Percentiles rank a stretch among this genome's conserved stretches.
These are phyloP conservation scores for Sugiyamaella sp. DNA, from an alignment of 1,139 yeast species.

Conservation along the genomic window DNA sequence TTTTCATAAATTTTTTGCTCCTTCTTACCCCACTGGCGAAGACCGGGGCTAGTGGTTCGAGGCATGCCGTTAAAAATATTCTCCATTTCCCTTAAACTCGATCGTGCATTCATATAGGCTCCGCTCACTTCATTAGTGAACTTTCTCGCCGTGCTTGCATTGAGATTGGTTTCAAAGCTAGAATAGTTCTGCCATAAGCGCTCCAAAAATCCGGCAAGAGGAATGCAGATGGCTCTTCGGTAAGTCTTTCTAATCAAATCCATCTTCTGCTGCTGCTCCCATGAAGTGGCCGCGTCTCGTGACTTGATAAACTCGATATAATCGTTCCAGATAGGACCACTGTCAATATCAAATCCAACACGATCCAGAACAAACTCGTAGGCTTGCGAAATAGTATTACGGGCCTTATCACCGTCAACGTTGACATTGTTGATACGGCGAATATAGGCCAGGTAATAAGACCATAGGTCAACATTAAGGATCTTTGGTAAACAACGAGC, in stretches of 20 bases:
- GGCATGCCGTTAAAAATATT: constrained; percentile 55
- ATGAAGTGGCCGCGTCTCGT: constrained; percentile 77
- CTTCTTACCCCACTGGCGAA: constrained; percentile 40
- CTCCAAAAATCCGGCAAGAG: constrained; percentile 69
- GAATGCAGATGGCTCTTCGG: constrained; percentile 68
- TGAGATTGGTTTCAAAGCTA: constrained; percentile 78
- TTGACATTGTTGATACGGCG: constrained; percentile 72
- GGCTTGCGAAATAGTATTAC: constrained; percentile 75
- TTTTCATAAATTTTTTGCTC: constrained; percentile 48
- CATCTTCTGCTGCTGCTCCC: constrained; percentile 85
- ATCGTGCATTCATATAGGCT: constrained; percentile 87
- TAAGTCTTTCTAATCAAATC: constrained; percentile 78
- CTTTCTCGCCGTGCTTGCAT: constrained; percentile 79
- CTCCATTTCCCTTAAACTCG: constrained; percentile 73
- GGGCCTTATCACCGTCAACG: constrained; percentile 81
- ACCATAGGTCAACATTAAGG: constrained; percentile 68
- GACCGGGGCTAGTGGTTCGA: constrained; percentile 46
- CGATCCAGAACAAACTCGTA: constrained; percentile 80
- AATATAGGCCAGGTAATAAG: constrained; percentile 67
- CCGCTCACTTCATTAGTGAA: constrained; percentile 82
- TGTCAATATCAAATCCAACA: constrained; percentile 76
- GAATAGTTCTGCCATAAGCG: constrained; percentile 80
- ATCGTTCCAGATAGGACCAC: constrained; percentile 79
- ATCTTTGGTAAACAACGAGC: constrained; percentile 61
- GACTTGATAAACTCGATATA: constrained; percentile 76